These are phyloP conservation scores for Tulasnella sp. DNA, from an alignment of 768 basidiomycete species.

Conservation along the genomic window DNA sequence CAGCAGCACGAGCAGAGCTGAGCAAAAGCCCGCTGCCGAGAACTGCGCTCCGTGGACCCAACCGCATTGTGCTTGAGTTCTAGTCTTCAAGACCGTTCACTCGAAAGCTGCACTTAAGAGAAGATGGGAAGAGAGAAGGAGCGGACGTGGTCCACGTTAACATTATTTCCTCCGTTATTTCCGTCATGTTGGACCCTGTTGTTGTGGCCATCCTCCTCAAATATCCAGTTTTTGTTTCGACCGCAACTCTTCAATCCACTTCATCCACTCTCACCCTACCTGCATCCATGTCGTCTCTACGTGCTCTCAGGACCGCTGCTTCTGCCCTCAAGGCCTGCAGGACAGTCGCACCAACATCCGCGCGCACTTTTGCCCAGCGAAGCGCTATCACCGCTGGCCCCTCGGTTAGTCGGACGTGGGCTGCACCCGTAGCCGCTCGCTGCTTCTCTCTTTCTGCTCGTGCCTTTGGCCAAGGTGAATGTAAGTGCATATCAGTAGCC, in stretches of 20 bases:
- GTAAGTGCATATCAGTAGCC: slow-evolving; percentile 38
- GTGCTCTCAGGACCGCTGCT: slow-evolving; percentile 25
- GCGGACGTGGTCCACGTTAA: slow-evolving; percentile 8
- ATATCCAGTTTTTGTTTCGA: slow-evolving; percentile 22
- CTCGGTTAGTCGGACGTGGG: neutral
- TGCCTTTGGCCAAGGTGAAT: slow-evolving; percentile 44
- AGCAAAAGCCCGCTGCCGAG: neutral
- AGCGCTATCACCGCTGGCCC: slow-evolving; percentile 4
- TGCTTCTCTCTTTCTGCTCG: slow-evolving; percentile 45
- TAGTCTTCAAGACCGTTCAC: neutral
- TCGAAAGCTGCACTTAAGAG: neutral
- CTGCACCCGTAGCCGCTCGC: slow-evolving; percentile 35
- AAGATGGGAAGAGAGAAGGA: neutral
- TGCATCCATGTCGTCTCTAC: slow-evolving; percentile 20
- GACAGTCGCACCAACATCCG: slow-evolving; percentile 3
- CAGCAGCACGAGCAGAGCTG: slow-evolving; percentile 16
- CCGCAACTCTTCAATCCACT: neutral
- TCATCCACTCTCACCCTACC: neutral
- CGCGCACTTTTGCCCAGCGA: slow-evolving; percentile 20
- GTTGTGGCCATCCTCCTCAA: neutral
- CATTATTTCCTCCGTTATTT: slow-evolving; percentile 7
- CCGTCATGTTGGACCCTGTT: neutral
- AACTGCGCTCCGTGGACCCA: neutral
- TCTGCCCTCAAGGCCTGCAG: slow-evolving; percentile 15
- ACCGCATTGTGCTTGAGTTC: slow-evolving; percentile 15